Evolutionary conservation across 2,329 filamentous ascomycete genomes (phyloP).

Genomic region (Botrytis deweyae): DNA sequence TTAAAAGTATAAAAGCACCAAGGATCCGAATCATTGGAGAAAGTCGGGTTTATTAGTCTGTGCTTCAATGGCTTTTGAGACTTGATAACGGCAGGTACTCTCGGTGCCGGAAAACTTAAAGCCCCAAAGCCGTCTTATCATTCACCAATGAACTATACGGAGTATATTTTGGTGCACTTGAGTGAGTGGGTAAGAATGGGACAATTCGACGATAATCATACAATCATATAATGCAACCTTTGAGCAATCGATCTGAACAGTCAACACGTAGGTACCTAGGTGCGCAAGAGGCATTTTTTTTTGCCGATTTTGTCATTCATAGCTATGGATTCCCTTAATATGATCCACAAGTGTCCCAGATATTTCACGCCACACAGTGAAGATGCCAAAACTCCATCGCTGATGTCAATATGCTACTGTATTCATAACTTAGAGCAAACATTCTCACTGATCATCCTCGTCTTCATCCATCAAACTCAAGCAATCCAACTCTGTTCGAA

Average conservation of each 20-base stretch:
- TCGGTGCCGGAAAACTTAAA: neutral
- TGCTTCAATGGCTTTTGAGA: neutral
- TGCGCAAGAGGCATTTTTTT: neutral
- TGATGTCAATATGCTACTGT: neutral
- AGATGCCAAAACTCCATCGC: constrained; percentile 4
- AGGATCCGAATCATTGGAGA: neutral
- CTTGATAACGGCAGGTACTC: neutral
- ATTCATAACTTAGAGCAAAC: neutral
- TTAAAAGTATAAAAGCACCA: neutral
- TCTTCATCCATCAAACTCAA: constrained; percentile 65
- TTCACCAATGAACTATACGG: neutral
- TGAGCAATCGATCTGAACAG: neutral
- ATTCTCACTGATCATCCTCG: constrained; percentile 28
- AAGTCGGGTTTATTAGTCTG: neutral
- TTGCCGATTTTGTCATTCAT: neutral
- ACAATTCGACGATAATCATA: neutral
- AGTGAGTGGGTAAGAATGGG: neutral
- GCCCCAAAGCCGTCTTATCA: neutral
- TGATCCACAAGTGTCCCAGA: neutral
- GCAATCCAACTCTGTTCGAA: constrained; percentile 69
- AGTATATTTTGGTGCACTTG: neutral
- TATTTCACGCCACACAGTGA: neutral
- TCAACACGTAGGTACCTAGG: neutral
- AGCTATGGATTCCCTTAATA: neutral
- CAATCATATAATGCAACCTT: too few relatives aligned